Evolutionary conservation across 1,139 yeast genomes (phyloP).

Genomic region (Geotrichum phurueaensis): DNA sequence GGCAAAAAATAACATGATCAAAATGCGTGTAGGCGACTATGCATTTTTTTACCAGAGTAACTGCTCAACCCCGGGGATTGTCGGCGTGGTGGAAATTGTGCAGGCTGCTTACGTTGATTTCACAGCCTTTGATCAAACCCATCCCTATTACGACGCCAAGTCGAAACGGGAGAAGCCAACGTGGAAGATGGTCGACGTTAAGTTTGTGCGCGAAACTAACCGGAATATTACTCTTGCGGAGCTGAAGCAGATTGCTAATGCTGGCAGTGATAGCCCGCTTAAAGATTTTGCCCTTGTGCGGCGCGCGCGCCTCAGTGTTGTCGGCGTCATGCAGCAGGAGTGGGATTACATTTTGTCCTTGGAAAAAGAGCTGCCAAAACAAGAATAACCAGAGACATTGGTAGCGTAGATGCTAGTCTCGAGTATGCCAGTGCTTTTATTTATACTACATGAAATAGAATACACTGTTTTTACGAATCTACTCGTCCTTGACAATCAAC

Average conservation of each 20-base stretch:
- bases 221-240: conserved; percentile 40
- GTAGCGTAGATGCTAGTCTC: background rate
- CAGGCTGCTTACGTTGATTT: conserved; percentile 41
- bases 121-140: conserved; percentile 38
- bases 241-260: conserved; percentile 30
- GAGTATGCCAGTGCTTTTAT: background rate
- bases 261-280: conserved; percentile 3
- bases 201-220: conserved; percentile 39
- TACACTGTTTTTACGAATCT: background rate
- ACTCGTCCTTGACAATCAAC: conserved; percentile 25
- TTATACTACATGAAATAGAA: background rate
- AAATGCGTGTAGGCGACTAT: conserved; percentile 43
- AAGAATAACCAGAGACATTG: background rate
- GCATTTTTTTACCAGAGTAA: conserved; percentile 51
- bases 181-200: conserved; percentile 53
- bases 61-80: conserved; percentile 52
- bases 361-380: conserved; percentile 16
- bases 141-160: conserved; percentile 46
- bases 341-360: conserved; percentile 38
- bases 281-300: conserved; percentile 43
- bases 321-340: conserved; percentile 42
- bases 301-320: conserved; percentile 46
- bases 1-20: conserved; percentile 46
- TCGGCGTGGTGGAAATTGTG: conserved; percentile 41
- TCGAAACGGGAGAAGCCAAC: conserved; percentile 39